Conservation (phyloP, 768 basidiomycete species). For the Exsudoporus frostii region DNA sequence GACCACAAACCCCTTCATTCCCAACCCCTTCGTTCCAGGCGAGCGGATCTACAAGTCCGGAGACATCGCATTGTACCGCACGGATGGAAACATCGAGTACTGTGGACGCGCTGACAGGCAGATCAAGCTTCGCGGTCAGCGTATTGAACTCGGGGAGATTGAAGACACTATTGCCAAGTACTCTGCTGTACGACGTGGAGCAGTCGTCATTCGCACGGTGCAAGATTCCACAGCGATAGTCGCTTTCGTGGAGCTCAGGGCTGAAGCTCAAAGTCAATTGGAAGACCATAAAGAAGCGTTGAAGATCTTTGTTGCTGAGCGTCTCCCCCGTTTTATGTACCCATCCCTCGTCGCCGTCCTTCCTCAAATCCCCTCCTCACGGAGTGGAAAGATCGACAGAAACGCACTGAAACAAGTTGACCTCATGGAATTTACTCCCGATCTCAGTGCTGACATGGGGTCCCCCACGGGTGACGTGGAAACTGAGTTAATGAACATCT, state of each 20-base stretch:
- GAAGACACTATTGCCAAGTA: slow-evolving; percentile 30
- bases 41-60: slow-evolving; percentile 33
- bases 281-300: slow-evolving; percentile 21
- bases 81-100: slow-evolving; percentile 31
- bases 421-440: slow-evolving; percentile 18
- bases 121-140: slow-evolving; percentile 33
- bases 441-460: slow-evolving; percentile 25
- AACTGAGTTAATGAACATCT: slow-evolving; percentile 24
- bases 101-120: slow-evolving; percentile 34
- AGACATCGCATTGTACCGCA: slow-evolving; percentile 27
- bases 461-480: slow-evolving; percentile 27
- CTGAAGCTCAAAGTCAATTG: slow-evolving; percentile 5
- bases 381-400: slow-evolving; percentile 29
- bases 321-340: slow-evolving; percentile 33
- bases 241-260: slow-evolving; percentile 28
- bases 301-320: slow-evolving; percentile 27
- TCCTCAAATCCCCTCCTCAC: slow-evolving; percentile 21
- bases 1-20: slow-evolving; percentile 24
- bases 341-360: slow-evolving; percentile 28
- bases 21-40: slow-evolving; percentile 28
- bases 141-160: slow-evolving; percentile 34
- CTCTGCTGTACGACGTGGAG: slow-evolving; percentile 17
- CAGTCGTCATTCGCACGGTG: slow-evolving; percentile 26
- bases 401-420: slow-evolving; percentile 29
- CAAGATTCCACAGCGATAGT: slow-evolving; percentile 30